Conservation (phyloP, 2,329 filamentous ascomycete species). For the Colletotrichum sp. region DNA sequence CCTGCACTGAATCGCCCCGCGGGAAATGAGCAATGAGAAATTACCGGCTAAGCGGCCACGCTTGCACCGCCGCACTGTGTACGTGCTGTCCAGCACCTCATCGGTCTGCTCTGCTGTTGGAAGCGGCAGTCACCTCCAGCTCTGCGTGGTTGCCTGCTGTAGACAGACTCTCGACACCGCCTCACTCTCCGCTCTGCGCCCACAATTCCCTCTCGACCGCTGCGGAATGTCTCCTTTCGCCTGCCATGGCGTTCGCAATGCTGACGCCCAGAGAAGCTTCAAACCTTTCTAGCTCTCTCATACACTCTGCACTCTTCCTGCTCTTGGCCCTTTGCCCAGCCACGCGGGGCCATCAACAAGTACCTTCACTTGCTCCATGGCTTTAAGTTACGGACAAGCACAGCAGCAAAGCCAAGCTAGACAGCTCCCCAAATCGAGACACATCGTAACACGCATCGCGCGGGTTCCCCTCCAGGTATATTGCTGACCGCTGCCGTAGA, state of each 20-base stretch:
- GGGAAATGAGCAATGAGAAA: constrained; percentile 19
- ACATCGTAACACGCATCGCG: not conserved
- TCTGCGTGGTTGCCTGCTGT: not conserved
- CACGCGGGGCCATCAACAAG: not conserved
- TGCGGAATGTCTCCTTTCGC: not conserved
- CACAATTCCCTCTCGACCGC: not conserved
- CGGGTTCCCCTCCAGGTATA: not conserved
- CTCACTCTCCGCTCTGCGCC: not conserved
- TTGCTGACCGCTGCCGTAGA: not conserved
- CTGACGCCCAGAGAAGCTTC: not conserved
- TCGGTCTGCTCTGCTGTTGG: not conserved
- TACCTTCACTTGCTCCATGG: not conserved
- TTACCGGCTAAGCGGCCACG: constrained; percentile 10
- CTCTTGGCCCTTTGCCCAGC: not conserved
- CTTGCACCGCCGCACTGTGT: not conserved
- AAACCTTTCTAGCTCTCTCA: not conserved
- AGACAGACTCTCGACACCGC: not conserved
- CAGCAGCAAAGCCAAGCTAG: not conserved
- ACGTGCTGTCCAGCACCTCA: not conserved
- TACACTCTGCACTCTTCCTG: not conserved
- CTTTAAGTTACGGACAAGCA: not conserved
- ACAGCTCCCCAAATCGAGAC: not conserved
- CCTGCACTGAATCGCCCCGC: constrained; percentile 17
- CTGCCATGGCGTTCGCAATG: not conserved
- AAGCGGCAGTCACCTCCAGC: not conserved